phyloP scores from a whole-genome alignment of 345 rosid genomes.

The Mangifera indica region DNA sequence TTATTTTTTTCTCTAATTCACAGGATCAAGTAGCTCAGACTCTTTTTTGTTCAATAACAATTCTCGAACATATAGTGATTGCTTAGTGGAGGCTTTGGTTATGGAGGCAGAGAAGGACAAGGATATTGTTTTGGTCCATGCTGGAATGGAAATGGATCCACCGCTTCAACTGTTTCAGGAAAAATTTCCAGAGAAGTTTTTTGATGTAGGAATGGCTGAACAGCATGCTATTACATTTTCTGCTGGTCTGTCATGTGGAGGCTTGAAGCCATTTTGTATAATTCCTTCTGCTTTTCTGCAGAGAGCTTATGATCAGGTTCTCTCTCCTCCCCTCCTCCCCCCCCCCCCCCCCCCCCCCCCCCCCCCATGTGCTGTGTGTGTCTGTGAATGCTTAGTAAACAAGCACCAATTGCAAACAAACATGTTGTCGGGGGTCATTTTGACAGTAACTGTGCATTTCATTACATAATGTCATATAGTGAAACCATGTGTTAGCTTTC shows the following conservation, averaged over 20 bases:
- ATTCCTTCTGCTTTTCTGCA: conserved; percentile 87
- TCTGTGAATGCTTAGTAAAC: background rate
- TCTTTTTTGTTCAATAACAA: conserved; percentile 22
- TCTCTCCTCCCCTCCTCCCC: conserved; percentile 22
- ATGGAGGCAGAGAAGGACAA: conserved; percentile 82
- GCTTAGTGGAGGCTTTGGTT: conserved; percentile 74
- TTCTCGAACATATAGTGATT: conserved; percentile 72
- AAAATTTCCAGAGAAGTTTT: conserved; percentile 67
- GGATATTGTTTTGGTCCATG: conserved; percentile 77
- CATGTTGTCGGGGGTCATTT: background rate
- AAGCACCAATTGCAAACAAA: background rate
- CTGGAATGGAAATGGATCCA: conserved; percentile 79
- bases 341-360: too few species aligned
- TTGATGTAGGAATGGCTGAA: conserved; percentile 93
- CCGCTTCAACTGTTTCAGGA: conserved; percentile 61
- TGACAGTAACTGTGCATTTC: background rate
- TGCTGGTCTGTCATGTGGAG: conserved; percentile 91
- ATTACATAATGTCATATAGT: background rate
- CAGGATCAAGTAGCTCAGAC: conserved; percentile 37
- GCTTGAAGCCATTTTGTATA: conserved; percentile 90
- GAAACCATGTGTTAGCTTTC: background rate
- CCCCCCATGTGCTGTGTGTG: background rate
- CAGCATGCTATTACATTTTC: conserved; percentile 96
- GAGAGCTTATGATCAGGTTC: conserved; percentile 95
- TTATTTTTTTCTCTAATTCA: conserved; percentile 5